phyloP scores from a whole-genome alignment of 202 grass and related monocot species.

The Zizania palustris region DNA sequence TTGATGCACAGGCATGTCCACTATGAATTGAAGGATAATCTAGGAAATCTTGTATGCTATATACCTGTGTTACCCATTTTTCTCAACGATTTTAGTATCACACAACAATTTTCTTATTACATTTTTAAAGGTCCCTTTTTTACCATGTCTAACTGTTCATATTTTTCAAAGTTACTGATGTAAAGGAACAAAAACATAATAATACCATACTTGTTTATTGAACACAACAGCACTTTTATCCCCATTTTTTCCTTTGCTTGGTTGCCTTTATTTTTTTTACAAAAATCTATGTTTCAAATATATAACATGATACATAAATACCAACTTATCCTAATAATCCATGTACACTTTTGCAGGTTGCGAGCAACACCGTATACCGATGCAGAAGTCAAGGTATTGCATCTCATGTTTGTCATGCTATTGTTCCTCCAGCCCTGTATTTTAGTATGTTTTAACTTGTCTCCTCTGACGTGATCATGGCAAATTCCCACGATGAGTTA shows the following conservation, averaged over 20 bases:
- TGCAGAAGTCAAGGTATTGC: slow-evolving; percentile 89
- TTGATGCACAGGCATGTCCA: not conserved
- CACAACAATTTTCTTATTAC: not conserved
- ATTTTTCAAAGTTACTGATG: not conserved
- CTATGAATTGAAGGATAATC: not conserved
- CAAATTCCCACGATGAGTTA: too few relatives aligned
- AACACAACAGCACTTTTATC: slow-evolving; percentile 8
- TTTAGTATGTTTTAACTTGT: too few relatives aligned
- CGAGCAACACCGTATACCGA: slow-evolving; percentile 79
- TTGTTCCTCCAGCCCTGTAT: too few relatives aligned
- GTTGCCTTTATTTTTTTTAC: slow-evolving; percentile 23
- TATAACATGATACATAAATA: slow-evolving; percentile 19
- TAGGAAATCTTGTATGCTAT: not conserved
- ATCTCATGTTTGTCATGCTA: slow-evolving; percentile 1
- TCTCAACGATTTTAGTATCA: not conserved
- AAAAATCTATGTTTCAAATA: not conserved
- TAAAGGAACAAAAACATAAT: slow-evolving; percentile 14
- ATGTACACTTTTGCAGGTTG: slow-evolving; percentile 50
- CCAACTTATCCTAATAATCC: slow-evolving; percentile 18
- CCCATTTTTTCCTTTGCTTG: not conserved
- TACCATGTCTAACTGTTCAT: not conserved
- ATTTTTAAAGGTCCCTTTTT: not conserved
- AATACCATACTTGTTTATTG: not conserved
- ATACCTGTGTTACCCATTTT: not conserved
- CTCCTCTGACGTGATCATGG: too few relatives aligned